These are phyloP conservation scores for Carex myosuroides DNA, from an alignment of 176 grass and related monocot genomes.

Conservation along the genomic window DNA sequence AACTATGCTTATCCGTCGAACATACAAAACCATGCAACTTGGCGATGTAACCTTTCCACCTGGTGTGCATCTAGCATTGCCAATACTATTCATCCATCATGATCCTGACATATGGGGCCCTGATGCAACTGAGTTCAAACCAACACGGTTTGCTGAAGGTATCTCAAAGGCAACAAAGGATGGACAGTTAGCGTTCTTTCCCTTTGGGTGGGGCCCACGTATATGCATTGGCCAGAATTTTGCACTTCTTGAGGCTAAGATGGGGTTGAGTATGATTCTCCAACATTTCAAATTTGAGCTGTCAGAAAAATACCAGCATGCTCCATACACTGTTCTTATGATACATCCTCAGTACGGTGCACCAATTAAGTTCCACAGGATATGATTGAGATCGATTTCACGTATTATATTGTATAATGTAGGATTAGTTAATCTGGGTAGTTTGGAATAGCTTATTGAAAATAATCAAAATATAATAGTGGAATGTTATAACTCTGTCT, in stretches of 20 bases:
- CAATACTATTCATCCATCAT: conserved; percentile 42
- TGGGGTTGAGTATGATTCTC: conserved; percentile 53
- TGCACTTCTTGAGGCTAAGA: conserved; percentile 56
- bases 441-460: too few relatives aligned
- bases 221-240: conserved; percentile 72
- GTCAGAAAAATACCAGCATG: conserved; percentile 49
- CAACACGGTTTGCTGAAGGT: conserved; percentile 52
- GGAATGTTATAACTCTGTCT: too few relatives aligned
- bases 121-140: conserved; percentile 52
- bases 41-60: conserved; percentile 44
- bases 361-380: conserved; percentile 44
- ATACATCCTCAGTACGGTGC: conserved; percentile 65
- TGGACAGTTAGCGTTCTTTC: conserved; percentile 42
- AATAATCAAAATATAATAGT: too few relatives aligned
- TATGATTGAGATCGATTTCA: conserved; percentile 23
- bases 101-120: conserved; percentile 55
- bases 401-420: neutral
- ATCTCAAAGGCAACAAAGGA: conserved; percentile 49
- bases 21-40: conserved; percentile 45
- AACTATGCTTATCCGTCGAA: conserved; percentile 18
- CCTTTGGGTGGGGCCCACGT: conserved; percentile 55
- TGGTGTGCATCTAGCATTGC: conserved; percentile 40
- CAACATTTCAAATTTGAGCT: conserved; percentile 62
- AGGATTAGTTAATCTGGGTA: neutral
- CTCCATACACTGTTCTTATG: conserved; percentile 36